A percentile compares a stretch with the other conserved stretches of the same genome.
Conservation (phyloP, 2,329 filamentous ascomycete species). For the Cladorrhinum sp. region DNA sequence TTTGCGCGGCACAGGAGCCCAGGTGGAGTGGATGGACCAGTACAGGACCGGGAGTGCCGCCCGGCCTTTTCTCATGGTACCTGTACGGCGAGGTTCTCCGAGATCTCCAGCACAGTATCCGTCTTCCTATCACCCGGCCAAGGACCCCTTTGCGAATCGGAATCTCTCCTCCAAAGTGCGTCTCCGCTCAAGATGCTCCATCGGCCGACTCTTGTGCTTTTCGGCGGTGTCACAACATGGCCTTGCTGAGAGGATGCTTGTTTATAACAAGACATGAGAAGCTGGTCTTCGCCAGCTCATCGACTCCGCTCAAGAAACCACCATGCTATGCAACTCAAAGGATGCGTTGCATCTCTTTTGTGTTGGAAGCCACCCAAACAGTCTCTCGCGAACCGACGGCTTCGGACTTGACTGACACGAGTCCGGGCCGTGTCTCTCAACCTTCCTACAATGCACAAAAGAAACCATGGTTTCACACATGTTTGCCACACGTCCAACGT, state of each 20-base stretch:
- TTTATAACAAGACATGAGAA: neutral
- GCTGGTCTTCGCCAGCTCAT: neutral
- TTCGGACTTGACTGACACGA: neutral
- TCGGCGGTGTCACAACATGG: neutral
- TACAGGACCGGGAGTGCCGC: neutral
- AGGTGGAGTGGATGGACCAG: neutral
- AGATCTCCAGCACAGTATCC: slow-evolving; percentile 13
- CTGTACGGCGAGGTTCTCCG: slow-evolving; percentile 6
- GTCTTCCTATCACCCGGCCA: neutral
- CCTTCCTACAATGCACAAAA: neutral
- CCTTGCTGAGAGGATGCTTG: neutral
- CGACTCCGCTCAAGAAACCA: neutral
- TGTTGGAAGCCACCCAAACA: neutral
- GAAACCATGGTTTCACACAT: too few relatives aligned
- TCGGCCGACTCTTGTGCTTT: slow-evolving; percentile 2
- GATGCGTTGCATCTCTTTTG: neutral
- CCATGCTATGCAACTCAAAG: neutral
- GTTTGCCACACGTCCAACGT: too few relatives aligned
- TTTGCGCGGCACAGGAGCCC: slow-evolving; percentile 1
- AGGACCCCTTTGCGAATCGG: slow-evolving; percentile 14
- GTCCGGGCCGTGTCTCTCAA: neutral
- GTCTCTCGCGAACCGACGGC: neutral
- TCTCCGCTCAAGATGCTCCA: slow-evolving; percentile 4
- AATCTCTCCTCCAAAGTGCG: slow-evolving; percentile 9
- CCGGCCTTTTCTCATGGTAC: neutral